phyloP scores from a whole-genome alignment of 2,329 filamentous ascomycete genomes.

The Phyllosticta paracitricarpa region DNA sequence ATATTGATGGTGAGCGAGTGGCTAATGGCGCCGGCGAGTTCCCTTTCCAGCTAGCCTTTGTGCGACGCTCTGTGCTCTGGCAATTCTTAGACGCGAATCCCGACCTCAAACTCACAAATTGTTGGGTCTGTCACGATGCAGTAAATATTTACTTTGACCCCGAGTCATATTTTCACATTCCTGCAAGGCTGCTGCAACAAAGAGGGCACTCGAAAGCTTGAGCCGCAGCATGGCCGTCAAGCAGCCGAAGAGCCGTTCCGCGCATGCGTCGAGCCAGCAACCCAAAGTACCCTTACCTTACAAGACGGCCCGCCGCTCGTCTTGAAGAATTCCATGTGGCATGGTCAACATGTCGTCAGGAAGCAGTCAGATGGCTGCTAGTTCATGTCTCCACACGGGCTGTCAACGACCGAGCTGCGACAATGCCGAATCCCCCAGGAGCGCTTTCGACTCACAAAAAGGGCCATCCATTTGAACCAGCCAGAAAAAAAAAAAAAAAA shows the following conservation, averaged over 20 bases:
- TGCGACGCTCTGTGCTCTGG: no score
- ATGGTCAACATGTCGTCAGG: not conserved
- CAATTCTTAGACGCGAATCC: not conserved
- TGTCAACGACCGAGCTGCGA: not conserved
- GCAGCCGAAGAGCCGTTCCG: not conserved
- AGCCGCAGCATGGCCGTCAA: not conserved
- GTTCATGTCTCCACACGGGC: not conserved
- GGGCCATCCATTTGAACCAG: not conserved
- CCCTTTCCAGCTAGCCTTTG: not conserved
- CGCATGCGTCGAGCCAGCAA: not conserved
- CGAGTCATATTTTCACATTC: not conserved
- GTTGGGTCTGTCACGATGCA: not conserved
- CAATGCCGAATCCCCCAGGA: not conserved
- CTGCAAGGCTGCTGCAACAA: not conserved
- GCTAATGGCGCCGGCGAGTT: not conserved
- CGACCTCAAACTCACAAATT: not conserved
- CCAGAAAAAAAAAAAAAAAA: no score
- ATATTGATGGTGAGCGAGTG: not conserved
- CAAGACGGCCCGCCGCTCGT: not conserved
- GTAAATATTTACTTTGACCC: not conserved
- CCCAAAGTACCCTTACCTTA: not conserved
- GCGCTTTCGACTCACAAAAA: not conserved
- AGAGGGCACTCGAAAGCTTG: not conserved
- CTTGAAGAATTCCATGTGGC: not conserved
- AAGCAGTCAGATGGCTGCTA: not conserved